phyloP scores from a whole-genome alignment of 1,284 basidiomycete species.

The Pseudozyma tsukubaensis region DNA sequence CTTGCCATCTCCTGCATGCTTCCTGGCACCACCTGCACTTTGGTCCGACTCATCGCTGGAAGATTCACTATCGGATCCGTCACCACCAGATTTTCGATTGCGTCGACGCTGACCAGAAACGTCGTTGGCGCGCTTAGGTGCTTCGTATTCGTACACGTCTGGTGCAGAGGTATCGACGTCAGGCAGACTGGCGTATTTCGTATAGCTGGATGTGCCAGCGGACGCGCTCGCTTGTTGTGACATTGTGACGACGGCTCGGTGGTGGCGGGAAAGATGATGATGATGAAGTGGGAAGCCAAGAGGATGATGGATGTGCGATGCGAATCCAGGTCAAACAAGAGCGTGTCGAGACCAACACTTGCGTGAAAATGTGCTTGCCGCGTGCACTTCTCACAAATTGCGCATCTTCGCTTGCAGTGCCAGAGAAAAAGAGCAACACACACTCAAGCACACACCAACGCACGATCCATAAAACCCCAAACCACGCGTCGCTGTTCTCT shows the following conservation, averaged over 20 bases:
- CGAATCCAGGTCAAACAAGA: neutral
- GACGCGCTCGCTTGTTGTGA: slow-evolving; percentile 13
- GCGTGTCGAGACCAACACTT: slow-evolving; percentile 33
- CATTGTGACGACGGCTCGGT: slow-evolving; percentile 7
- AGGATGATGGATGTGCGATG: neutral
- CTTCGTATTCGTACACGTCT: slow-evolving; percentile 42
- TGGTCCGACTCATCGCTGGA: slow-evolving; percentile 32
- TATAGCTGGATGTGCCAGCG: slow-evolving; percentile 10
- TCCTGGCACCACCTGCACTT: slow-evolving; percentile 13
- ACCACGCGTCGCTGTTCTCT: neutral
- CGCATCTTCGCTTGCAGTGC: slow-evolving; percentile 4
- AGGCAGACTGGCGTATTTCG: slow-evolving; percentile 46
- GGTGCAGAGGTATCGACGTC: slow-evolving; percentile 45
- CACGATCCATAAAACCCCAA: neutral
- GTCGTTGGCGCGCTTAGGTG: slow-evolving; percentile 5
- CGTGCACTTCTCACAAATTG: neutral
- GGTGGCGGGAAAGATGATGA: neutral
- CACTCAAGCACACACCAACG: slow-evolving; percentile 6
- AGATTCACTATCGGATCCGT: slow-evolving; percentile 13
- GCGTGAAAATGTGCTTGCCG: neutral
- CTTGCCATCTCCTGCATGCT: slow-evolving; percentile 29
- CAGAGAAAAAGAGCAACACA: slow-evolving; percentile 5
- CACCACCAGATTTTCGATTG: slow-evolving; percentile 5
- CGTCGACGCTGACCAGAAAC: slow-evolving; percentile 10
- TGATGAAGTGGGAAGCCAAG: neutral